phyloP scores from a whole-genome alignment of 805 yeast genomes.

The Lipomyces chichibuensis region DNA sequence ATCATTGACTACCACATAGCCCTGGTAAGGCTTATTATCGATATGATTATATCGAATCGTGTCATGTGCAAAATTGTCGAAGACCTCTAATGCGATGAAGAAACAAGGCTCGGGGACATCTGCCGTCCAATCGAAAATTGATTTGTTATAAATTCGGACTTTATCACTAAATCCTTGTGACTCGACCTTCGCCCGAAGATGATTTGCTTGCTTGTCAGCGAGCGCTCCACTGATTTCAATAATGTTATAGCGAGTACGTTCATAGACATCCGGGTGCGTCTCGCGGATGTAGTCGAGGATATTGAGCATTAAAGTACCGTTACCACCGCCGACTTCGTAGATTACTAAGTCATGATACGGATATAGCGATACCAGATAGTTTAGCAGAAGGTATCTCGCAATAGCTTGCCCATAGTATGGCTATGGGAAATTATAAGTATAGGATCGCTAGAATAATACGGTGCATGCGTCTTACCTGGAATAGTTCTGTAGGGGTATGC shows the following conservation, averaged over 20 bases:
- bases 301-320: slow-evolving; percentile 81
- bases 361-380: slow-evolving; percentile 66
- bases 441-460: background rate
- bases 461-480: slow-evolving; percentile 41
- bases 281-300: slow-evolving; percentile 64
- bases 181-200: slow-evolving; percentile 44
- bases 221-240: slow-evolving; percentile 70
- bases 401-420: slow-evolving; percentile 86
- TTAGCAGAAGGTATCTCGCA: slow-evolving; percentile 74
- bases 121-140: slow-evolving; percentile 74
- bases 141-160: slow-evolving; percentile 68
- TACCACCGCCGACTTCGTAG: slow-evolving; percentile 90
- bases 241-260: slow-evolving; percentile 66
- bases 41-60: slow-evolving; percentile 71
- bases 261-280: slow-evolving; percentile 73
- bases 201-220: slow-evolving; percentile 57
- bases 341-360: slow-evolving; percentile 74
- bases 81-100: slow-evolving; percentile 77
- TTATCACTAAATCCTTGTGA: slow-evolving; percentile 55
- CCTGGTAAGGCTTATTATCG: slow-evolving; percentile 72
- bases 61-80: slow-evolving; percentile 85
- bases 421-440: slow-evolving; percentile 41
- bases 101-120: slow-evolving; percentile 58
- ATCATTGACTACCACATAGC: slow-evolving; percentile 71
- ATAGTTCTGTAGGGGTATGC: slow-evolving; percentile 89